Evolutionary conservation across 495 filamentous ascomycete genomes (phyloP).

Genomic region (Talaromyces adpressus): DNA sequence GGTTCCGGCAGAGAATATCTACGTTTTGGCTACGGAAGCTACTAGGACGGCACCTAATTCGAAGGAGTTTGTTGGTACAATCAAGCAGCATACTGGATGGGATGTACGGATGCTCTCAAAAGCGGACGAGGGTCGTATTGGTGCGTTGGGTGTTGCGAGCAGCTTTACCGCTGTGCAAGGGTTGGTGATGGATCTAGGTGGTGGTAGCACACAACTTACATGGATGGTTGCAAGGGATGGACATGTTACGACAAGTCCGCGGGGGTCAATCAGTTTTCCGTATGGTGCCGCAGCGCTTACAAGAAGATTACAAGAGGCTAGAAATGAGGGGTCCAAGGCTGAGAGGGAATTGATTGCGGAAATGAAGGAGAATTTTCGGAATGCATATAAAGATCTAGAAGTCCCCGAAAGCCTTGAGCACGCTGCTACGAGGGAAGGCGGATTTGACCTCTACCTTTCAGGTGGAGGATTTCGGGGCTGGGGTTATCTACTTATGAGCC

Average conservation of each 20-base stretch:
- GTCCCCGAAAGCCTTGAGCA: conserved; percentile 47
- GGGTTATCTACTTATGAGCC: conserved; percentile 72
- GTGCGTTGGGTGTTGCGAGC: conserved; percentile 77
- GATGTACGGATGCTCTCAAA: conserved; percentile 66
- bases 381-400: conserved; percentile 51
- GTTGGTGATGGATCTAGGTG: conserved; percentile 82
- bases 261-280: conserved; percentile 54
- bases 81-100: conserved; percentile 54
- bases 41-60: conserved; percentile 76
- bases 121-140: conserved; percentile 74
- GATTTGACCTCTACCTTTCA: conserved; percentile 74
- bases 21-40: conserved; percentile 81
- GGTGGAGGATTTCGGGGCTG: conserved; percentile 90
- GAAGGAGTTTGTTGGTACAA: conserved; percentile 54
- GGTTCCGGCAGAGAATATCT: conserved; percentile 56
- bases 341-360: conserved; percentile 42
- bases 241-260: conserved; percentile 41
- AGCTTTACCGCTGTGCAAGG: conserved; percentile 60
- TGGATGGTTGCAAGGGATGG: conserved; percentile 61
- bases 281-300: conserved; percentile 83
- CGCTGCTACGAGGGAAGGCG: conserved; percentile 33
- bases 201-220: conserved; percentile 85
- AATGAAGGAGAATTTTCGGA: conserved; percentile 50
- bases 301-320: conserved; percentile 45
- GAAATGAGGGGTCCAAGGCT: conserved; percentile 22